Evolutionary conservation across 208 protist species (phyloP), one percentile per base, ranked within the genome.

Genomic region (Lotmaria passim): DNA sequence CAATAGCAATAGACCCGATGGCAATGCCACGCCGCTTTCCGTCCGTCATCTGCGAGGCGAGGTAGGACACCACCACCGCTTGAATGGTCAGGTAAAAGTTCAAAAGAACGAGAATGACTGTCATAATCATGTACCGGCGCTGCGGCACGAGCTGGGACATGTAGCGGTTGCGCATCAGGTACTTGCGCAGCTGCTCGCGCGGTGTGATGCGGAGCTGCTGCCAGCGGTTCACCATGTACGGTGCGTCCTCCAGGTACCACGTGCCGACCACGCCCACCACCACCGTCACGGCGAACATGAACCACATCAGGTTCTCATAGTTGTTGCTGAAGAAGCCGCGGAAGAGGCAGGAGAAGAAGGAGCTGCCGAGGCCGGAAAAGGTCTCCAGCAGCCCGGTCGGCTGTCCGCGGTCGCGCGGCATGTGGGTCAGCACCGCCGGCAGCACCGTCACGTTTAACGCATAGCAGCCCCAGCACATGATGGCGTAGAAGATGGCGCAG

Each of bases 41-140:
- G 44, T 36, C n/a, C 14, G 73, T 85, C 69, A 85, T 68, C 36
- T 75, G 44, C 7, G 59, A 30, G 0, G 30, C 23, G 21, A 78
- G 50, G 38, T 75, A 86, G 3, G 77, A 73, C 26, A 73, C 82
- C 61, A 41, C 50, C n/a, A 88, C 51, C 3, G 77, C 55, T 60
- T 88, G 85, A 28, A 77, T 73, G 15, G 85, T 87, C 31, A 88
- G 43, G 79, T 78, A 91, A 5, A 86, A 43, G 72, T 91, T 91
- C 30, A 85, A 51, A 17, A 82, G 36, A 24, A 88, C 15, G 7
- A 91, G 60, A 4, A 84, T 34, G 14, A 66, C 2, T 39, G 69
- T 64, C 24, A 78, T 31, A 36, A 91, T 63, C 21, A 26, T 14
- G 39, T 76, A 81, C 36, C 82, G 85, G 15, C 80, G 79, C 39